phyloP scores from a whole-genome alignment of 345 rosid genomes.

The Eucalyptus pauciflora region DNA sequence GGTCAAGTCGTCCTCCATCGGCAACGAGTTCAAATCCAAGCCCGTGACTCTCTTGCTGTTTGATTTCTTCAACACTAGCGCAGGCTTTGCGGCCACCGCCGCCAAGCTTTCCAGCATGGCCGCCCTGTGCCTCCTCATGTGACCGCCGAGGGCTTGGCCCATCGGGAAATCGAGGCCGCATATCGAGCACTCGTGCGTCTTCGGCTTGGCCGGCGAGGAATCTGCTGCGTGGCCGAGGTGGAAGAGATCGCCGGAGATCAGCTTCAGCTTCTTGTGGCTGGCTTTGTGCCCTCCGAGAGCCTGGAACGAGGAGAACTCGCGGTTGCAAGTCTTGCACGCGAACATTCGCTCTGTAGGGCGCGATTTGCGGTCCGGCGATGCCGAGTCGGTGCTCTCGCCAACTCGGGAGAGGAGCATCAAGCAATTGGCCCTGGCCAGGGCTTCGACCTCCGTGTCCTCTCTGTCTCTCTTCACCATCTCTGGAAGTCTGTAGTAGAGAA shows the following conservation, averaged over 20 bases:
- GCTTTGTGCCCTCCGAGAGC: constrained; percentile 94
- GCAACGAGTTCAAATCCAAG: constrained; percentile 65
- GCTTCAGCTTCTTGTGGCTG: constrained; percentile 61
- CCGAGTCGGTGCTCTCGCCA: constrained; percentile 2
- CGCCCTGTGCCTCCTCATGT: constrained; percentile 79
- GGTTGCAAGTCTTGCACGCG: constrained; percentile 82
- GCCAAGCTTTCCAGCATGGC: neutral
- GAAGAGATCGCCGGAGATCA: constrained; percentile 2
- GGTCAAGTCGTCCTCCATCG: constrained; percentile 48
- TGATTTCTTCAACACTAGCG: constrained; percentile 53
- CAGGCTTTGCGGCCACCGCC: neutral
- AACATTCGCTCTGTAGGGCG: constrained; percentile 25
- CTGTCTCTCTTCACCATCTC: constrained; percentile 33
- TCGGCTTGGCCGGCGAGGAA: constrained; percentile 34
- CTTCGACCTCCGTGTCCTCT: constrained; percentile 9
- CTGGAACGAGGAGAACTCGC: constrained; percentile 64
- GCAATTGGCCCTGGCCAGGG: constrained; percentile 36
- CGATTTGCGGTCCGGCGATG: neutral
- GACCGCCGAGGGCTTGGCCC: constrained; percentile 95
- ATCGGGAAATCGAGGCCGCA: constrained; percentile 75
- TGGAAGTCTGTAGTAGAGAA: neutral
- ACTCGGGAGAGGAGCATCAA: constrained; percentile 65
- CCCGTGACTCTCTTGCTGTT: constrained; percentile 32
- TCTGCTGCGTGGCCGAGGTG: neutral
- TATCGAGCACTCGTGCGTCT: constrained; percentile 72